These are phyloP conservation scores for Protea cynaroides DNA, from an alignment of 164 flowering plant species.

Conservation along the genomic window DNA sequence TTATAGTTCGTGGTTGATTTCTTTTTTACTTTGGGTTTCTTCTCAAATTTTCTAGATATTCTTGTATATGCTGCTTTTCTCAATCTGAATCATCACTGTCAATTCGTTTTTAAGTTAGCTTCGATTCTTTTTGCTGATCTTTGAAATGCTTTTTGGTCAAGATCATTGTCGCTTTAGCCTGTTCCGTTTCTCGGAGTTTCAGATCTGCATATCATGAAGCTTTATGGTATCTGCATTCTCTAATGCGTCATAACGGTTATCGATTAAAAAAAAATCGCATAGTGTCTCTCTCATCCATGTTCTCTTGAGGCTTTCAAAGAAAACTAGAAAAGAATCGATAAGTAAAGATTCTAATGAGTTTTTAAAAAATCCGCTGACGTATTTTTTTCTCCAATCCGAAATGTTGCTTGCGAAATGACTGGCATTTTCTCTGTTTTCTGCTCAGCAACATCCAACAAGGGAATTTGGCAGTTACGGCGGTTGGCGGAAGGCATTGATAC, in stretches of 20 bases:
- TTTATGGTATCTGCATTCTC: too few relatives aligned
- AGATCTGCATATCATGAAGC: neutral
- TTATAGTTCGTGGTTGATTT: neutral
- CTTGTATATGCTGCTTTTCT: neutral
- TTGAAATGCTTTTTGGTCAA: too few relatives aligned
- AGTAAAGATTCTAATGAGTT: too few relatives aligned
- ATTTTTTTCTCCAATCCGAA: too few relatives aligned
- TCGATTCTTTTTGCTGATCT: neutral
- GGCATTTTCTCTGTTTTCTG: neutral
- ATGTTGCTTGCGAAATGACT: too few relatives aligned
- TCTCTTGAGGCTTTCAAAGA: too few relatives aligned
- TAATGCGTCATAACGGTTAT: too few relatives aligned
- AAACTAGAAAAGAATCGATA: too few relatives aligned
- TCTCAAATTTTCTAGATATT: neutral
- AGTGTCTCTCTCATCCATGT: too few relatives aligned
- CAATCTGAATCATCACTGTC: neutral
- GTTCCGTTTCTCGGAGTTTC: neutral
- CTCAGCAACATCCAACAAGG: neutral
- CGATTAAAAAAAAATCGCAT: too few relatives aligned
- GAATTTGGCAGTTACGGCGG: too few relatives aligned
- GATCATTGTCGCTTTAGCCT: neutral
- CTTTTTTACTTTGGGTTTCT: neutral
- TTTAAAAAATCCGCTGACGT: too few relatives aligned
- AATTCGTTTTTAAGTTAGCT: neutral
- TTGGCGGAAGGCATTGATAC: constrained; percentile 51